Conservation (phyloP, 1,139 yeast species). For the Protomyces inundatus region DNA sequence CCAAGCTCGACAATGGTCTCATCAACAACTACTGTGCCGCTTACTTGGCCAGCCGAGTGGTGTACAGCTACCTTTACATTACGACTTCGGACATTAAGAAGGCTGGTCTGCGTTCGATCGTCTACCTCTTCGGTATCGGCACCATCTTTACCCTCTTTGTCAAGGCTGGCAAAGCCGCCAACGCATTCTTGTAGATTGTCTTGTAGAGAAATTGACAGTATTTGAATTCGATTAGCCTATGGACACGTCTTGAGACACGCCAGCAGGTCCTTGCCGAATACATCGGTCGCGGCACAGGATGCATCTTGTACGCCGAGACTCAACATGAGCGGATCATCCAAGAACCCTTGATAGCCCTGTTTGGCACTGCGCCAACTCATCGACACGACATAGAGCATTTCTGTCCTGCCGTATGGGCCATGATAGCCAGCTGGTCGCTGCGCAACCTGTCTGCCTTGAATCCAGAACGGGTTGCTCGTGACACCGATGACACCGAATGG, state of each 20-base stretch:
- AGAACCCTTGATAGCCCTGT: not conserved
- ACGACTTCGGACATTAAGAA: conserved; percentile 6
- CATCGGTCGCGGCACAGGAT: not conserved
- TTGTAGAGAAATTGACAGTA: no score
- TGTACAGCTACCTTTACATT: conserved; percentile 20
- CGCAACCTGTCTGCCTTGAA: not conserved
- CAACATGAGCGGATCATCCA: not conserved
- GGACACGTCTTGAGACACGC: not conserved
- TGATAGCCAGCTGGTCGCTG: not conserved
- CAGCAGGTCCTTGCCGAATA: not conserved
- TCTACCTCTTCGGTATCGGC: conserved; percentile 14
- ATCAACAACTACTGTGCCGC: conserved; percentile 2
- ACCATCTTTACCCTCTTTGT: conserved; percentile 15
- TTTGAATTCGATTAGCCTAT: not conserved
- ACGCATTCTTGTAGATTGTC: conserved; percentile 5
- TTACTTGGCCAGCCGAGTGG: conserved; percentile 14
- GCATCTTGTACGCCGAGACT: not conserved
- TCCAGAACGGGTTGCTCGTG: conserved; percentile 20
- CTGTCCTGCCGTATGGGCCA: not conserved
- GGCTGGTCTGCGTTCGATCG: not conserved
- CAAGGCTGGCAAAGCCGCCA: conserved; percentile 23
- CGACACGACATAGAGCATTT: not conserved
- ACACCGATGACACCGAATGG: conserved; percentile 11
- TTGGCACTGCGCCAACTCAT: not conserved
- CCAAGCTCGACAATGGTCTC: conserved; percentile 8